Conservation (phyloP, 2,329 filamentous ascomycete species). For the Cladorrhinum sp. region DNA sequence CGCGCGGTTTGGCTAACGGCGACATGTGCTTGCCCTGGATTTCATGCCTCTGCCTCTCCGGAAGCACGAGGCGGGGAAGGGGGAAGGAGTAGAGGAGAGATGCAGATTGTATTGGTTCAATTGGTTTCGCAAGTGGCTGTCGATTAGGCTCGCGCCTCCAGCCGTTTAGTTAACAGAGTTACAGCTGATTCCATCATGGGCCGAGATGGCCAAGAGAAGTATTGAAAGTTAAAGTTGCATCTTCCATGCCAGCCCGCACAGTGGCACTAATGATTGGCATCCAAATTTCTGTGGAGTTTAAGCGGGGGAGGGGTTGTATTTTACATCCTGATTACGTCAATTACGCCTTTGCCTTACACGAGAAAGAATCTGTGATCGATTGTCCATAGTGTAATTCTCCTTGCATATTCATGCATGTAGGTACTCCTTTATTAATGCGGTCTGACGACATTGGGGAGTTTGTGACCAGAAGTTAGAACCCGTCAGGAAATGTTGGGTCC, state of each 20-base stretch:
- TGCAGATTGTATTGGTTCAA: background rate
- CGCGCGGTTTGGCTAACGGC: slow-evolving; percentile 8
- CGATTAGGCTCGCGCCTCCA: background rate
- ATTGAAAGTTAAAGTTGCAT: background rate
- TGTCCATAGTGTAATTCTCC: background rate
- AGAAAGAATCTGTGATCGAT: background rate
- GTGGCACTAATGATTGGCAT: background rate
- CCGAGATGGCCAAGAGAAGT: background rate
- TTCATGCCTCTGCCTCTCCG: slow-evolving; percentile 1
- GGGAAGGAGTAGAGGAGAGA: background rate
- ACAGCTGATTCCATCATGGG: background rate
- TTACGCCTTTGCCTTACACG: too few relatives aligned
- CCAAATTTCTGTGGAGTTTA: background rate
- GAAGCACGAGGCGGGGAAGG: background rate
- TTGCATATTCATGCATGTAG: too few relatives aligned
- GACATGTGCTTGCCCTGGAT: slow-evolving; percentile 20
- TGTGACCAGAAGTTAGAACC: background rate
- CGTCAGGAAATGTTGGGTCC: background rate
- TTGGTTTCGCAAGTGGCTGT: background rate
- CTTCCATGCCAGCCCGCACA: background rate
- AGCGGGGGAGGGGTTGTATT: background rate
- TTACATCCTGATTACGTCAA: background rate
- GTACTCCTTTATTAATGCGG: too few relatives aligned
- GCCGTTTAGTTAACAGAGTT: background rate
- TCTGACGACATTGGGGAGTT: slow-evolving; percentile 4